phyloP scores from a whole-genome alignment of 2,329 filamentous ascomycete genomes.

The Ceratocystis cubensis region DNA sequence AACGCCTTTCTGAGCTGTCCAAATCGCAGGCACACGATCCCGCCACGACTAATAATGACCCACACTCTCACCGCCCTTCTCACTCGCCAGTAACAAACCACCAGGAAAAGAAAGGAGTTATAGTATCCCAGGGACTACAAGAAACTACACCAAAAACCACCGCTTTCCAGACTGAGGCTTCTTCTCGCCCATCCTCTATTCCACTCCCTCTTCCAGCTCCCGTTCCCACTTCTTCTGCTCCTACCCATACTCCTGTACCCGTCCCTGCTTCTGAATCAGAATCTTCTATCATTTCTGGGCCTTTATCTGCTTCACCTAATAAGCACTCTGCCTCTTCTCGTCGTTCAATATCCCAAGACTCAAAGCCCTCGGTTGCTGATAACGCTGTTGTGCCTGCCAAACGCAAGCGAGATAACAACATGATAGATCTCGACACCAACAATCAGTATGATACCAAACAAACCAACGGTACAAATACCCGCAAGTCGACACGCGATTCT shows the following conservation, averaged over 20 bases:
- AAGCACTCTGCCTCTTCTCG: neutral
- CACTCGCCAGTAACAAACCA: neutral
- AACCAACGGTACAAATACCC: conserved; percentile 12
- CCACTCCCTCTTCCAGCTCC: neutral
- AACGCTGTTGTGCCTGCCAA: conserved; percentile 34
- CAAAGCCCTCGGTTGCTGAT: conserved; percentile 21
- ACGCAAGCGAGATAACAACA: conserved; percentile 37
- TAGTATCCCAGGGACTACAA: neutral
- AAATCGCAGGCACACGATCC: conserved; percentile 3
- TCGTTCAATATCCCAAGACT: conserved; percentile 7
- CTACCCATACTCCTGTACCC: neutral
- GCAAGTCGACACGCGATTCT: conserved; percentile 17
- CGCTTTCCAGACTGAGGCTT: neutral
- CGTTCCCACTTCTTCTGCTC: neutral
- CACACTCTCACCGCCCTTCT: conserved; percentile 12
- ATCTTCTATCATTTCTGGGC: neutral
- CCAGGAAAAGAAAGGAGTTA: neutral
- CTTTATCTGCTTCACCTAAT: neutral
- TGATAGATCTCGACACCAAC: conserved; percentile 18
- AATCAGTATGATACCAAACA: conserved; percentile 17
- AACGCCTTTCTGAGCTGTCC: neutral
- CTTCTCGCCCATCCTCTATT: neutral
- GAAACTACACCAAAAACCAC: neutral
- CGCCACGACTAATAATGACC: neutral
- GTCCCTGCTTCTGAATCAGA: conserved; percentile 1